Evolutionary conservation across 2,329 filamentous ascomycete genomes (phyloP).

Genomic region (Elsinoe batatas): DNA sequence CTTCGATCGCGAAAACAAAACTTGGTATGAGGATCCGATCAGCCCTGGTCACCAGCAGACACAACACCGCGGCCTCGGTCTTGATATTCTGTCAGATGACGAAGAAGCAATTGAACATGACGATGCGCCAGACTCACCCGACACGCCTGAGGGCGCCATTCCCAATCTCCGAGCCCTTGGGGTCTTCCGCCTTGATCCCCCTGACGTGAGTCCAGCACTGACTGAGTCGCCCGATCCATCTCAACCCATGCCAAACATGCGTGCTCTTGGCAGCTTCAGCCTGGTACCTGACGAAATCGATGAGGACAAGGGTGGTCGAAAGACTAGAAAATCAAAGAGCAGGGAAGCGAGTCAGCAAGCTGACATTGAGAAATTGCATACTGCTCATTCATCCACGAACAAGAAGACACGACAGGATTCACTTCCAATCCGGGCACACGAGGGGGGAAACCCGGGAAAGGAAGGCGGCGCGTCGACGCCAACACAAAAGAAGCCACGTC

Average conservation of each 20-base stretch:
- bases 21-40: no score
- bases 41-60: not conserved
- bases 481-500: not conserved
- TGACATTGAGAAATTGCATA: not conserved
- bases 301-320: not conserved
- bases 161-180: slow-evolving; percentile 1
- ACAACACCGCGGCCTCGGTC: not conserved
- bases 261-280: not conserved
- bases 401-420: not conserved
- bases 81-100: not conserved
- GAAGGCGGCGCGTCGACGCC: not conserved
- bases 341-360: not conserved
- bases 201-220: not conserved
- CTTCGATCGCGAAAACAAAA: no score
- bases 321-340: not conserved
- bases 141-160: not conserved
- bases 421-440: not conserved
- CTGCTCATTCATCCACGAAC: not conserved
- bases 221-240: not conserved
- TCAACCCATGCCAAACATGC: not conserved
- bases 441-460: no score
- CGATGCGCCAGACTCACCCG: not conserved
- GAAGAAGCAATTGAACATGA: no score
- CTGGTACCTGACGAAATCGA: not conserved
- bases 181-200: not conserved